Conservation (phyloP, 225 moss, liverwort and hornwort species). For the Polytrichum commune region DNA sequence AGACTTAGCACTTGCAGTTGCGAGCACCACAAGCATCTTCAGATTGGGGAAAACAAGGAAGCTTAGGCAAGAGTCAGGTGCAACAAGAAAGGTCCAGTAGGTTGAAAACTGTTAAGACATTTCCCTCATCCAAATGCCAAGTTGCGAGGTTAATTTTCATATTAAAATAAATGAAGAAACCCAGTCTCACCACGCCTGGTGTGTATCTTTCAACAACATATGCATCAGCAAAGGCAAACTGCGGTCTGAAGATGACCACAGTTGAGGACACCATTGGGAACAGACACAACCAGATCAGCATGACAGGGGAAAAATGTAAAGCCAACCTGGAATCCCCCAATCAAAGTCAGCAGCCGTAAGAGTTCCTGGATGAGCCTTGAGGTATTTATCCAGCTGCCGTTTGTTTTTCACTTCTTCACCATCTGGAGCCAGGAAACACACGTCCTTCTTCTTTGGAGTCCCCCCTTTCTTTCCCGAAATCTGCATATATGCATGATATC, state of each 20-base stretch:
- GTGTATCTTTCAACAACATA: background rate
- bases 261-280: background rate
- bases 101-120: no score
- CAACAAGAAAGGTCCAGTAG: no score
- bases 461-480: conserved; percentile 62
- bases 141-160: background rate
- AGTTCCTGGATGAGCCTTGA: conserved; percentile 77
- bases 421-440: conserved; percentile 76
- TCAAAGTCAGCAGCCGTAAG: conserved; percentile 73
- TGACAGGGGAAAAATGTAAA: no score
- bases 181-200: background rate
- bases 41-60: no score
- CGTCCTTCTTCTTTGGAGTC: conserved; percentile 95
- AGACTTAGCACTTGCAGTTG: no score
- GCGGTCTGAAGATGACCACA: background rate
- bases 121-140: background rate
- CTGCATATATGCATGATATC: conserved; percentile 39
- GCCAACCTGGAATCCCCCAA: conserved; percentile 70
- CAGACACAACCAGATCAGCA: background rate
- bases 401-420: conserved; percentile 93
- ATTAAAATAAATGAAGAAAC: background rate
- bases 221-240: background rate
- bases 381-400: conserved; percentile 87
- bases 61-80: no score
- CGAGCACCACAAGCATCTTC: no score